Base-by-base conservation (phyloP, 768 basidiomycete genomes). In the Boletellus sp. region DNA sequence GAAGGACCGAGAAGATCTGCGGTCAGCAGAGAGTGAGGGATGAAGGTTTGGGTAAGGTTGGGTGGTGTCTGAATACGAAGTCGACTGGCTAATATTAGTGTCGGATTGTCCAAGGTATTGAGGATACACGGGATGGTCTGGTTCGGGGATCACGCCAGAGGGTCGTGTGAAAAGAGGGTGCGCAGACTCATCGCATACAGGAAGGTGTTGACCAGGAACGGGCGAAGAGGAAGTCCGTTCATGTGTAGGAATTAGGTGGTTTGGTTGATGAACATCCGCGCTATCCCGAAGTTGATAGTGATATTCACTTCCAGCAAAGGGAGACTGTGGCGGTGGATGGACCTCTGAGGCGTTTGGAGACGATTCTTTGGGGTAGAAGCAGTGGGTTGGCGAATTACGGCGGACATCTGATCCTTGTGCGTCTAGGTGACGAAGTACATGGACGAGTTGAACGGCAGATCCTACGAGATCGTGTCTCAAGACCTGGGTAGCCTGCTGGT, bases 381-480 rank as follows among this genome's bases (percentile, higher is more conserved):
- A 66, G 50, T 74, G 72, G 17, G 65, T 56, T 3, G 74, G 74
- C 1, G 72, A 67, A 41, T 68, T 70, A 32, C 75, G 59, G 35
- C 52, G 58, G 48, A 75, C 56, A 44, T 73, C 71, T 10, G 69
- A 56, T 19, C 67, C 66, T 37, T 60, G 63, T 10, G 62, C 57
- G 40, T 67, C 72, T 28, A 84, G 65, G 43, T 71, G 76, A 52
- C 73, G 74, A 23, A 85, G 67, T 42, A 85, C 69, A 50, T 80
- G 78, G 33, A 73, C 70, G 8, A 88, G 73, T 51, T 86, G 83
- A 23, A 74, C 72, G 2, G 81, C 77, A 23, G 83, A 78, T 24
- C 87, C 88, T 35, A 80, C 71, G 37, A 90, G 71, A 42, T 80
- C 74, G 58, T 90, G 88, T 39, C 76, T 78, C 48, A 88, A 64